Percentiles rank a stretch among this genome's conserved stretches.
These are phyloP conservation scores for Linderniella brevidens DNA, from an alignment of 257 asterid species.

Conservation along the genomic window DNA sequence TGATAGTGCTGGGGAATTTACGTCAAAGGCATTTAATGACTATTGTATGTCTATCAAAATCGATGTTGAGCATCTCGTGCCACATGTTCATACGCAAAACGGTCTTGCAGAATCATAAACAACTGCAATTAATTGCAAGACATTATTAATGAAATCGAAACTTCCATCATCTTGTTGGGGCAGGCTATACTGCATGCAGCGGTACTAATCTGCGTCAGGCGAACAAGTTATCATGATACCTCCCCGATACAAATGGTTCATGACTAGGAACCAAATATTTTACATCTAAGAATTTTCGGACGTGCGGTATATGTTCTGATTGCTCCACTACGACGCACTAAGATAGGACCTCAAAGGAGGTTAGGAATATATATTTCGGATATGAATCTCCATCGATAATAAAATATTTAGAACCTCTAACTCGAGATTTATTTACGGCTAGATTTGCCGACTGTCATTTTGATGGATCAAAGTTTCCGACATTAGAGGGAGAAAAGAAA, in stretches of 20 bases:
- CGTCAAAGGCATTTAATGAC: no score
- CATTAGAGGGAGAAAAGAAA: neutral
- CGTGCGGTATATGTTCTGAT: neutral
- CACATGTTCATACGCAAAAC: constrained; percentile 1
- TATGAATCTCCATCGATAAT: neutral
- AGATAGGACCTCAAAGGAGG: no score
- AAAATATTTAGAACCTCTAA: neutral
- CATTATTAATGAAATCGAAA: neutral
- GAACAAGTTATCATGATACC: neutral
- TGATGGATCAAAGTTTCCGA: neutral
- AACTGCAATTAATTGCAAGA: neutral
- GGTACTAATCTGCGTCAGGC: neutral
- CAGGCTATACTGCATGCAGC: neutral
- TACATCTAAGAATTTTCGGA: neutral
- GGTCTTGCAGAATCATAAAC: neutral
- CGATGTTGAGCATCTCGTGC: neutral
- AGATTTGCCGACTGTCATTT: neutral
- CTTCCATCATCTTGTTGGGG: no score
- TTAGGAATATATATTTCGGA: no score
- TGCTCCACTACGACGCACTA: neutral
- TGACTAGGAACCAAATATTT: neutral
- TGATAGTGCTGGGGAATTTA: neutral
- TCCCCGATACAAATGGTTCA: neutral
- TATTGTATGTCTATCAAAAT: no score
- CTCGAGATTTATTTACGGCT: neutral